Evolutionary conservation across 2,329 filamentous ascomycete genomes (phyloP).

Genomic region (Xylariales sp.): DNA sequence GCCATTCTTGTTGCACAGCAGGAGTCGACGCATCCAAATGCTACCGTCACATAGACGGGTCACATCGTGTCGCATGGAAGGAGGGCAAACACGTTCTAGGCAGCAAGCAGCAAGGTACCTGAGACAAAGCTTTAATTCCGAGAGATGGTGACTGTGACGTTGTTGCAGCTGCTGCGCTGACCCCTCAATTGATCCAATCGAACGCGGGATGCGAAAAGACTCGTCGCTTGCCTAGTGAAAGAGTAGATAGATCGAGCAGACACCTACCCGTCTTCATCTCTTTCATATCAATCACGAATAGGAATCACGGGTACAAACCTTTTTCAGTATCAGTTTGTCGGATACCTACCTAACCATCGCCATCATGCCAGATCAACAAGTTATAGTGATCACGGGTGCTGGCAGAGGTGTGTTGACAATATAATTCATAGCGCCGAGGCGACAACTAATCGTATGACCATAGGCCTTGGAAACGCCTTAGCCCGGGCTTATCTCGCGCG

Average conservation of each 20-base stretch:
- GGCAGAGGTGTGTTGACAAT: conserved; percentile 1
- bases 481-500: conserved; percentile 48
- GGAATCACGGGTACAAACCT: not conserved
- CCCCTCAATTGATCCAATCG: not conserved
- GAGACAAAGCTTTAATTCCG: conserved; percentile 2
- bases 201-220: not conserved
- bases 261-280: not conserved
- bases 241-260: not conserved
- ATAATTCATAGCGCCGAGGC: not conserved
- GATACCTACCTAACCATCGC: not conserved
- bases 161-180: not conserved
- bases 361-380: not conserved
- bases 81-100: not conserved
- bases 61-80: too few relatives aligned
- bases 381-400: conserved; percentile 10
- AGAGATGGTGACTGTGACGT: conserved; percentile 1
- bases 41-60: not conserved
- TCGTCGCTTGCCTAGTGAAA: not conserved
- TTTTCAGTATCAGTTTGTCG: too few relatives aligned
- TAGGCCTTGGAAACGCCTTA: conserved; percentile 51
- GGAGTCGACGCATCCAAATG: not conserved
- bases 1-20: not conserved
- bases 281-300: not conserved
- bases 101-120: not conserved
- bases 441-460: not conserved